Base-by-base conservation (phyloP, 768 basidiomycete genomes). In the Boletus patriciae region DNA sequence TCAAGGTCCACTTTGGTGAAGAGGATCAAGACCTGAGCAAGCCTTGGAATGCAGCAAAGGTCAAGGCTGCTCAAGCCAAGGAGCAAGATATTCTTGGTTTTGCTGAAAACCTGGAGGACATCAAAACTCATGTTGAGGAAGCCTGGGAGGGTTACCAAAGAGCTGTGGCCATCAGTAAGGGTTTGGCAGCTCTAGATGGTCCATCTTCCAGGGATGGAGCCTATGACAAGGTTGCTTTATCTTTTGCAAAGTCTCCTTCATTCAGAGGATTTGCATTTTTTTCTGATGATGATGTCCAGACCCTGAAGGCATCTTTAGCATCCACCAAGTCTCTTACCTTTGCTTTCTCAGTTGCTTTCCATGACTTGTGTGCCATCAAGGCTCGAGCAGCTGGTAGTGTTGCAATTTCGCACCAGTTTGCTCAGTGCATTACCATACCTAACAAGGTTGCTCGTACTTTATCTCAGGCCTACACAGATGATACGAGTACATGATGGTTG, bases 301-400 rank as follows among this genome's bases (percentile, higher is more conserved):
- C 3, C 3, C 40, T 74, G 23, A 85, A 83, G 62, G 84, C 86
- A 0, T 86, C 87, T 0, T 83, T 75, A 40, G 86, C 87, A 0
- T 82, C 81, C 52, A 34, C 6, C 0, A 50, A 61, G n/a, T 59
- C 59, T 1, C 31, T 59, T 9, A 52, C 10, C 0, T 86, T 88
- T 52, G 85, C 71, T 0, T 85, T 85, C 62, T 59, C 61, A 0
- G 77, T 87, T 33, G 85, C 86, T 0, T 87, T 83, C 59, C 62
- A 59, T 16, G 73, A 75, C 1, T 61, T 88, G 1, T 85, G 83
- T 59, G 48, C 43, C 6, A 81, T 88, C 72, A 88, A 88, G 66
- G 83, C 83, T 0, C 63, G 65, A 5, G 72, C 77, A 8, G 60
- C 67, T 23, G 59, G 74, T 36, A 50, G 54, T 9, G 25, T 64